Evolutionary conservation across 1,139 yeast genomes (phyloP).

Genomic region (Debaryomyces fabryi): DNA sequence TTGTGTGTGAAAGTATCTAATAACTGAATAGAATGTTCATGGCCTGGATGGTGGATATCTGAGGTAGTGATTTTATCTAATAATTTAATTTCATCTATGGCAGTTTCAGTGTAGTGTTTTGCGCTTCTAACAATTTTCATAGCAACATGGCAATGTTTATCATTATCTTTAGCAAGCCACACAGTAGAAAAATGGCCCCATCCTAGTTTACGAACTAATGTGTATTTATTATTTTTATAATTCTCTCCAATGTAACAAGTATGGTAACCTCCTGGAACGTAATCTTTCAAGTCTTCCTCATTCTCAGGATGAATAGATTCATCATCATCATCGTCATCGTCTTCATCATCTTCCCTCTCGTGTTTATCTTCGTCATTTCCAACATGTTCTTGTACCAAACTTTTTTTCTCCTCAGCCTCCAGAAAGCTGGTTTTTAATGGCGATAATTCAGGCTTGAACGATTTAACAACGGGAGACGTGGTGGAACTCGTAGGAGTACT

Average conservation of each 20-base stretch:
- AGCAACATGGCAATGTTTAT: conserved; percentile 68
- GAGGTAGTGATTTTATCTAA: conserved; percentile 50
- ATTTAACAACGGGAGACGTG: conserved; percentile 27
- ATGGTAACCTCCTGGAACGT: conserved; percentile 84
- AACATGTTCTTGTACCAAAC: conserved; percentile 6
- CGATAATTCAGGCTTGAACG: conserved; percentile 41
- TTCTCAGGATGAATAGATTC: conserved; percentile 47
- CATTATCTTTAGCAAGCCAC: conserved; percentile 57
- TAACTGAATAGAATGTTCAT: conserved; percentile 63
- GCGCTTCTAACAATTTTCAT: conserved; percentile 82
- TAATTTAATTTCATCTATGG: conserved; percentile 74
- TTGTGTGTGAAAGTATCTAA: conserved; percentile 66
- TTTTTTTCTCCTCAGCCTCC: conserved; percentile 12
- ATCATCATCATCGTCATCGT: conserved; percentile 42
- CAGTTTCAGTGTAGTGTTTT: conserved; percentile 78
- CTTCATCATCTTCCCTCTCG: conserved; percentile 43
- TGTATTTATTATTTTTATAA: conserved; percentile 61
- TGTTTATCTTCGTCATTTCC: conserved; percentile 7
- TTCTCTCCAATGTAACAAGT: conserved; percentile 79
- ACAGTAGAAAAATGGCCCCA: conserved; percentile 58
- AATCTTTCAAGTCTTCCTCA: conserved; percentile 73
- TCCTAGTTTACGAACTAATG: conserved; percentile 69
- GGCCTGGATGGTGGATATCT: conserved; percentile 64
- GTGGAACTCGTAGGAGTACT: conserved; percentile 32
- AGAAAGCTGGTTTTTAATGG: conserved; percentile 40